Conservation (phyloP, 139 green algal genomes). For the Tetratostichococcus sp. region DNA sequence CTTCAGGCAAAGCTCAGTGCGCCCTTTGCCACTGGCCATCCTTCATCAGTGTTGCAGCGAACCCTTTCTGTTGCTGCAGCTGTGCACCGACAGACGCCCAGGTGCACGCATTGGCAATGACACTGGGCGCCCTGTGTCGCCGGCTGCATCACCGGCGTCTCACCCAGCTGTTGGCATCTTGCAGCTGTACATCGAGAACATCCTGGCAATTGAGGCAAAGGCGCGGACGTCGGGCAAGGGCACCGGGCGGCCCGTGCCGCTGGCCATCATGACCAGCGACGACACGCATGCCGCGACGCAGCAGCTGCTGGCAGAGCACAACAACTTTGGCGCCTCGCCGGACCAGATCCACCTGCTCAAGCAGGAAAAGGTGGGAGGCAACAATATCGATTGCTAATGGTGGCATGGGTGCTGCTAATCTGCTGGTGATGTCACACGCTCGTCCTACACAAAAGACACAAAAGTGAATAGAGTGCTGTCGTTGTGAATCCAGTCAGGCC, state of each 20-base stretch:
- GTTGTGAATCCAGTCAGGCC: no score
- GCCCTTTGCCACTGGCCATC: no score
- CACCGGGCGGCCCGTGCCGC: constrained; percentile 55
- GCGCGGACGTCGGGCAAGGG: neutral
- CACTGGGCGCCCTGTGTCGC: no score
- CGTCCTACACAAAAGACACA: neutral
- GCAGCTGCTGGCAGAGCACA: constrained; percentile 69
- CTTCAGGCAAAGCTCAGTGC: no score
- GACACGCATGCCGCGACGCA: constrained; percentile 90
- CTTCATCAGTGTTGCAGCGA: no score
- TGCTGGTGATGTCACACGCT: neutral
- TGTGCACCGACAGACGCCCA: no score
- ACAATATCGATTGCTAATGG: neutral
- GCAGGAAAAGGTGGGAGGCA: constrained; percentile 84
- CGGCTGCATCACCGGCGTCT: no score
- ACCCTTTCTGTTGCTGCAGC: no score
- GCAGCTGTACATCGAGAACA: constrained; percentile 84
- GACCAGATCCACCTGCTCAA: constrained; percentile 87
- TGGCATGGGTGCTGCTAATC: neutral
- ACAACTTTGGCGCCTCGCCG: constrained; percentile 80
- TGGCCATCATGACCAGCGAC: constrained; percentile 97
- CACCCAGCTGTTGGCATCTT: neutral
- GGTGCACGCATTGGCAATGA: no score
- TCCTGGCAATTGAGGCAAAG: constrained; percentile 82
- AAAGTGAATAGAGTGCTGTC: no score